Conservation (phyloP, 441 rosid genomes). For the Euphorbia celastroides region DNA sequence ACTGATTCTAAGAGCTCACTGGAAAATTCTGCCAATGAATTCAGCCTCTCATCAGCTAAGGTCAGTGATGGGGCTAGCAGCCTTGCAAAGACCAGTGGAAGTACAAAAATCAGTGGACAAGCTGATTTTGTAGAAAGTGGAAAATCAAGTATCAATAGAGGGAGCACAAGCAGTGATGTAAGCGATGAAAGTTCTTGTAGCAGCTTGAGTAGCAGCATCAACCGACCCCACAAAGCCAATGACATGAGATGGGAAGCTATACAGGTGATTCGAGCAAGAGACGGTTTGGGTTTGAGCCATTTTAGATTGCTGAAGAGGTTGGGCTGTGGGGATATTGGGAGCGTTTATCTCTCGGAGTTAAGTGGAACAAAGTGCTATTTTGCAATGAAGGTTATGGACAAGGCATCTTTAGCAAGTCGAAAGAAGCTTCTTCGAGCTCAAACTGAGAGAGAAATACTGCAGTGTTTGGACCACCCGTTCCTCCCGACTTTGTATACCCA, state of each 20-base stretch:
- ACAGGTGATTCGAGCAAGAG: constrained; percentile 61
- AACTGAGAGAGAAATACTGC: constrained; percentile 85
- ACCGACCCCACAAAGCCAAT: constrained; percentile 86
- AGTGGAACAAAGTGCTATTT: constrained; percentile 73
- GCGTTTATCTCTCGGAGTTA: constrained; percentile 79
- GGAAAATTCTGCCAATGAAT: constrained; percentile 22
- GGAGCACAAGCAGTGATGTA: constrained; percentile 83
- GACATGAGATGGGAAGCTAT: constrained; percentile 82
- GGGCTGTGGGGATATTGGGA: constrained; percentile 91
- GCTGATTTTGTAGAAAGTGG: constrained; percentile 51
- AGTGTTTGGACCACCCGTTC: constrained; percentile 78
- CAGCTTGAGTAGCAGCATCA: constrained; percentile 63
- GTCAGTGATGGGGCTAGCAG: constrained; percentile 37
- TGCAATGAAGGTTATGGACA: constrained; percentile 92
- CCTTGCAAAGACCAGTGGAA: constrained; percentile 38
- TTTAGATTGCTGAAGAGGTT: constrained; percentile 74
- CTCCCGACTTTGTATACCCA: constrained; percentile 76
- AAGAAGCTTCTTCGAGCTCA: constrained; percentile 85
- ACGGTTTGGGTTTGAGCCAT: constrained; percentile 78
- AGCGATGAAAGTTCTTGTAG: constrained; percentile 89
- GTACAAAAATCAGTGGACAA: constrained; percentile 45
- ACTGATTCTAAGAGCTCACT: constrained; percentile 13
- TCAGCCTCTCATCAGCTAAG: constrained; percentile 26
- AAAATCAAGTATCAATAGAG: constrained; percentile 64
- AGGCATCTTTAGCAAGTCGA: constrained; percentile 68